These are phyloP conservation scores for Cryptococcus maquisensis DNA, from an alignment of 1,284 basidiomycete species.

Conservation along the genomic window DNA sequence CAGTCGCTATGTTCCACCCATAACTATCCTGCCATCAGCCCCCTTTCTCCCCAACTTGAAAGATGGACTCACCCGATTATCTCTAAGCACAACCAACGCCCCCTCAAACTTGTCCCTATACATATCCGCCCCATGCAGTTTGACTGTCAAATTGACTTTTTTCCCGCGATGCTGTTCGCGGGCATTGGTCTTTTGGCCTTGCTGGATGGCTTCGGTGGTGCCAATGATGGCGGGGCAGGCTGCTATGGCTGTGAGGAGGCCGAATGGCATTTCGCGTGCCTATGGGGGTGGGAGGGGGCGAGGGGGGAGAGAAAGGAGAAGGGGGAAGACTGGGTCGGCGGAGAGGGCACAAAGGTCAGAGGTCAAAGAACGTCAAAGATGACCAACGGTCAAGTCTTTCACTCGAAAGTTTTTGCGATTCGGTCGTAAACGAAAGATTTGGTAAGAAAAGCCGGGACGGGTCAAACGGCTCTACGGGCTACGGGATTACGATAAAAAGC, in stretches of 20 bases:
- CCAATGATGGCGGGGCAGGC: conserved; percentile 20
- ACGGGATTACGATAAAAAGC: no score
- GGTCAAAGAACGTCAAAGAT: no score
- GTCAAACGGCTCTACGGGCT: no score
- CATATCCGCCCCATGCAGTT: conserved; percentile 5
- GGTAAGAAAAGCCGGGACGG: no score
- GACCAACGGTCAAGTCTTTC: not conserved
- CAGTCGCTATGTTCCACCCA: conserved; percentile 15
- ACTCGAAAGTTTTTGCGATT: no score
- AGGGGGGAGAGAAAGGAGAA: not conserved
- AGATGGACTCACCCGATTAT: conserved; percentile 13
- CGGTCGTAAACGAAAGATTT: no score
- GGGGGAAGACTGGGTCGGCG: not conserved
- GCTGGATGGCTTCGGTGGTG: conserved; percentile 18
- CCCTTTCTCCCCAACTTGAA: not conserved
- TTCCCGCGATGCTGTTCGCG: conserved; percentile 15
- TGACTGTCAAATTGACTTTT: conserved; percentile 14
- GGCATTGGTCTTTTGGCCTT: conserved; percentile 18
- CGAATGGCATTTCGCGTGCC: conserved; percentile 16
- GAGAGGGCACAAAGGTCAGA: not conserved
- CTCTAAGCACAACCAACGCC: conserved; percentile 13
- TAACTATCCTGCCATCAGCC: conserved; percentile 5
- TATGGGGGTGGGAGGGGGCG: no score
- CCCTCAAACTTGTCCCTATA: conserved; percentile 17
- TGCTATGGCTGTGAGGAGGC: conserved; percentile 17